Conservation (phyloP, 495 filamentous ascomycete species). For the Lindgomyces ingoldianus region DNA sequence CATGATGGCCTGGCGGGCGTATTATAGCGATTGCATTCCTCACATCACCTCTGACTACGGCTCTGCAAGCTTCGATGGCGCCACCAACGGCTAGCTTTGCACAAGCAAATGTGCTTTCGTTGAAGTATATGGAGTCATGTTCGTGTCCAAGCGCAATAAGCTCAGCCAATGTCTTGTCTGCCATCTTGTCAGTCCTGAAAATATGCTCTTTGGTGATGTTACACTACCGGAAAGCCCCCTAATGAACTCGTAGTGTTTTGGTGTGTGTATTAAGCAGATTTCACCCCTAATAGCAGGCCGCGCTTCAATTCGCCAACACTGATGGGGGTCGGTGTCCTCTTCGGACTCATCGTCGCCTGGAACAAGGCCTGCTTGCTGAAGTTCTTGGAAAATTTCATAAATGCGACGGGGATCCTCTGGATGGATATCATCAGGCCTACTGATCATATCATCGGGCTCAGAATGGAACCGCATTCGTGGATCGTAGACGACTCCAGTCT, state of each 20-base stretch:
- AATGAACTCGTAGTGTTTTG: slow-evolving; percentile 76
- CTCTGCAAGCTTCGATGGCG: slow-evolving; percentile 89
- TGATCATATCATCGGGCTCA: slow-evolving; percentile 58
- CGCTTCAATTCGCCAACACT: slow-evolving; percentile 74
- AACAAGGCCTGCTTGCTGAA: slow-evolving; percentile 76
- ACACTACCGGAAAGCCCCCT: slow-evolving; percentile 57
- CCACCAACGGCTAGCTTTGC: slow-evolving; percentile 86
- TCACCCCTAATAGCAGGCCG: slow-evolving; percentile 75
- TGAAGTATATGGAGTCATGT: slow-evolving; percentile 88
- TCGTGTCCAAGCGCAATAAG: slow-evolving; percentile 64
- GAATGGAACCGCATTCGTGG: slow-evolving; percentile 88
- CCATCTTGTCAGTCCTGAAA: not conserved
- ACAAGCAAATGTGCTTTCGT: slow-evolving; percentile 74
- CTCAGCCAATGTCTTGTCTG: slow-evolving; percentile 59
- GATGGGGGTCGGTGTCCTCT: slow-evolving; percentile 53
- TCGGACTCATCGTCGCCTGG: slow-evolving; percentile 54
- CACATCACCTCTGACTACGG: slow-evolving; percentile 73
- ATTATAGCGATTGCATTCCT: slow-evolving; percentile 96
- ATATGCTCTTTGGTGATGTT: not conserved
- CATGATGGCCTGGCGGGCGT: slow-evolving; percentile 92
- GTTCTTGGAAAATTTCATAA: slow-evolving; percentile 80
- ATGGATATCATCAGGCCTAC: slow-evolving; percentile 63
- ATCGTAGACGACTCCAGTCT: slow-evolving; percentile 80
- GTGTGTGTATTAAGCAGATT: slow-evolving; percentile 72
- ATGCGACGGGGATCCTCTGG: slow-evolving; percentile 93